Evolutionary conservation across 2,329 filamentous ascomycete species (phyloP).

Genomic region (Cryphonectria naterciae): DNA sequence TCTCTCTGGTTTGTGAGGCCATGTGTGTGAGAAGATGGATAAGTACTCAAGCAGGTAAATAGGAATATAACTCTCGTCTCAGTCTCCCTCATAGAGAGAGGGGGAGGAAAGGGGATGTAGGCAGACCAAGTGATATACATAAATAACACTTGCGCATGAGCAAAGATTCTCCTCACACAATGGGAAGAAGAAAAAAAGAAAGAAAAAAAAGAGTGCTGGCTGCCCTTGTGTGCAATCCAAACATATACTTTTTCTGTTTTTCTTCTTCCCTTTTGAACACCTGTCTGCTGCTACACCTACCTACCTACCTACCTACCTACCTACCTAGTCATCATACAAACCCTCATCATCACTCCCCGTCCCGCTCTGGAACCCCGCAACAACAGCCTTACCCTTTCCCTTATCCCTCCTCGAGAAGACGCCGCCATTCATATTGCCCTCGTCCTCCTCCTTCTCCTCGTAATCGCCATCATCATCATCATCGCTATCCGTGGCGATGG

Average conservation of each 20-base stretch:
- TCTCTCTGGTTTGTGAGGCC: not conserved
- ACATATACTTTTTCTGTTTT: not conserved
- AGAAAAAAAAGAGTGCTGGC: too few relatives aligned
- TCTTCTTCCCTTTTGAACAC: not conserved
- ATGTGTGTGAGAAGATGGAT: not conserved
- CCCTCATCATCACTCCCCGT: slow-evolving; percentile 61
- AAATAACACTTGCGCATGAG: not conserved
- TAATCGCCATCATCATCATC: slow-evolving; percentile 41
- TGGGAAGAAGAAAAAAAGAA: not conserved
- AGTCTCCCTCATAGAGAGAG: too few relatives aligned
- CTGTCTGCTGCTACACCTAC: not conserved
- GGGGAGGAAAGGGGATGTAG: too few relatives aligned
- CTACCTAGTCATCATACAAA: slow-evolving; percentile 50
- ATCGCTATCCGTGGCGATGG: slow-evolving; percentile 43
- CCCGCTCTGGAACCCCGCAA: slow-evolving; percentile 55
- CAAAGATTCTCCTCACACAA: not conserved
- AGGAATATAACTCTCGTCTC: too few relatives aligned
- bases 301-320: not conserved
- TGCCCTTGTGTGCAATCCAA: not conserved
- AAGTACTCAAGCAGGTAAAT: too few relatives aligned
- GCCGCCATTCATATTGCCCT: slow-evolving; percentile 29
- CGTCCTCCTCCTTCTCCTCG: slow-evolving; percentile 32
- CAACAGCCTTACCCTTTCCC: slow-evolving; percentile 60
- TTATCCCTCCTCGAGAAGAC: slow-evolving; percentile 40
- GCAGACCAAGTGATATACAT: too few relatives aligned